Evolutionary conservation across 345 rosid species (phyloP).

Genomic region (Salix caprea): DNA sequence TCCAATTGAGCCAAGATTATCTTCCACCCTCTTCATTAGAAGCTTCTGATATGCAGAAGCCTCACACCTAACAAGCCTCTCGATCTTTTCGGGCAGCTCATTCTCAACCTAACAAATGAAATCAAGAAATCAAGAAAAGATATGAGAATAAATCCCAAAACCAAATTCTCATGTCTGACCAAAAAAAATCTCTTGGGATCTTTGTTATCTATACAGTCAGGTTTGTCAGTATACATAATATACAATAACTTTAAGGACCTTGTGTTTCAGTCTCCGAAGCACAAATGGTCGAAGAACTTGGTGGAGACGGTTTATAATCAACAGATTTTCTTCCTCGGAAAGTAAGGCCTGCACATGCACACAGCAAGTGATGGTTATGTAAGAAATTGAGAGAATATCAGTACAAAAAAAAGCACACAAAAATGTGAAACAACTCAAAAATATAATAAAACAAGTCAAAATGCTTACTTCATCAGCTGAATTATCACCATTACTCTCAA

Average conservation of each 20-base stretch:
- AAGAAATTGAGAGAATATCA: background rate
- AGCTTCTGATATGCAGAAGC: conserved; percentile 96
- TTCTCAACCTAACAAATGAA: conserved; percentile 68
- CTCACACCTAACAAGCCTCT: conserved; percentile 84
- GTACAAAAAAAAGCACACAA: background rate
- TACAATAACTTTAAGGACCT: conserved; percentile 42
- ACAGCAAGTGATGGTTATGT: background rate
- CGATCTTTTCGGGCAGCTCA: conserved; percentile 85
- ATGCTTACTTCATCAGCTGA: conserved; percentile 73
- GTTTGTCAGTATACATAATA: background rate
- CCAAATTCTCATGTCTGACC: background rate
- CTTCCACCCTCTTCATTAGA: conserved; percentile 89
- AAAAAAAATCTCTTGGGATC: background rate
- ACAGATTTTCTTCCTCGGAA: conserved; percentile 89
- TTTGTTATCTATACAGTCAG: background rate
- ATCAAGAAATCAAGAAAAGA: conserved; percentile 12
- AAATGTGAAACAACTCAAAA: background rate
- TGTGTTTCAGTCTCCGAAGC: conserved; percentile 85
- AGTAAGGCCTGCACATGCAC: conserved; percentile 56
- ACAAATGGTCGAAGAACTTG: conserved; percentile 97
- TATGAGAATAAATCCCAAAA: background rate
- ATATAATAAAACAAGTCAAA: conserved; percentile 13
- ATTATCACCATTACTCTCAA: conserved; percentile 80
- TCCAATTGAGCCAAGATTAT: conserved; percentile 84
- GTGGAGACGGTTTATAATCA: conserved; percentile 88